Percentiles rank a stretch among this genome's conserved stretches.
Evolutionary conservation across 345 rosid species (phyloP).

Genomic region (Microthlaspi erraticum): DNA sequence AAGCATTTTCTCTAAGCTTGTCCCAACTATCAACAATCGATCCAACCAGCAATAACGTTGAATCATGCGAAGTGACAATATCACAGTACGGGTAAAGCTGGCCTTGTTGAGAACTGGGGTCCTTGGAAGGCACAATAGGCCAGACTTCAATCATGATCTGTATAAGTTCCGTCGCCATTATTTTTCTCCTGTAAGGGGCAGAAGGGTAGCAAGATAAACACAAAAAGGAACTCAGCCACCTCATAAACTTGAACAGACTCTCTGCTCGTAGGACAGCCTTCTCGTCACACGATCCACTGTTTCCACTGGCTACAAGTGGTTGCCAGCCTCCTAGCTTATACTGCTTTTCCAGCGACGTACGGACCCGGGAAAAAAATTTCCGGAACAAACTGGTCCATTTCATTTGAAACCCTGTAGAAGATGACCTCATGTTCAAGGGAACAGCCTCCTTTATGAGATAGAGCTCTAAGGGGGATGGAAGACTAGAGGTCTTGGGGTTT

Average conservation of each 20-base stretch:
- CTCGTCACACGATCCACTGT: slow-evolving; percentile 44
- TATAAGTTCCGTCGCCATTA: slow-evolving; percentile 93
- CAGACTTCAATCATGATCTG: slow-evolving; percentile 81
- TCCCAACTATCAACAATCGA: slow-evolving; percentile 99
- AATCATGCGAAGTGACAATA: slow-evolving; percentile 73
- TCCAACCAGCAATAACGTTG: slow-evolving; percentile 78
- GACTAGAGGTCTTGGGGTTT: slow-evolving; percentile 85
- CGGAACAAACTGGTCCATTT: slow-evolving; percentile 94
- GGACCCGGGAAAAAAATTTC: slow-evolving; percentile 88
- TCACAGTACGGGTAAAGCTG: slow-evolving; percentile 66
- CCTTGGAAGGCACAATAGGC: slow-evolving; percentile 64
- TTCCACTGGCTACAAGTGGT: slow-evolving; percentile 48
- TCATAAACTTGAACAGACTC: slow-evolving; percentile 77
- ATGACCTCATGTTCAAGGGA: slow-evolving; percentile 95
- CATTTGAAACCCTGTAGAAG: slow-evolving; percentile 96
- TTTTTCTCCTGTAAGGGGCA: slow-evolving; percentile 94
- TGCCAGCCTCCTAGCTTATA: slow-evolving; percentile 74
- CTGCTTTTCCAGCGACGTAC: slow-evolving; percentile 91
- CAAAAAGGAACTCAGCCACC: slow-evolving; percentile 87
- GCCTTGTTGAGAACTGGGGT: slow-evolving; percentile 52
- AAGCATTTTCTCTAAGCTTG: slow-evolving; percentile 84
- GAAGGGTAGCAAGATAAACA: slow-evolving; percentile 92
- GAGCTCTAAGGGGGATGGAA: slow-evolving; percentile 88
- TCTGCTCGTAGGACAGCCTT: slow-evolving; percentile 58
- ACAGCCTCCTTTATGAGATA: slow-evolving; percentile 75